These are phyloP conservation scores for Fusarium guadeloupense DNA, from an alignment of 2,329 filamentous ascomycete genomes.

Conservation along the genomic window DNA sequence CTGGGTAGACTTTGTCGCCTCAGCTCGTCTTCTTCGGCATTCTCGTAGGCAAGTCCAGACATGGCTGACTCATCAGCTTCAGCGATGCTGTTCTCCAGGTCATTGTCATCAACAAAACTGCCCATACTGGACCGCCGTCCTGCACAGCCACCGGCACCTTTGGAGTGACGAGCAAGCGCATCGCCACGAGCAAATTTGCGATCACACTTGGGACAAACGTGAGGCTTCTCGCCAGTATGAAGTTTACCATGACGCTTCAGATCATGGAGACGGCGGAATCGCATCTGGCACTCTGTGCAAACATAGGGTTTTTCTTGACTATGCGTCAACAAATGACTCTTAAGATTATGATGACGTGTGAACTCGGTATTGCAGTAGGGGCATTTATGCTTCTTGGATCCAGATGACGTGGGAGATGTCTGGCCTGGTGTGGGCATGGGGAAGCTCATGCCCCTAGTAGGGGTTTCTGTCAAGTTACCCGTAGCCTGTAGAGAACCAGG, in stretches of 20 bases:
- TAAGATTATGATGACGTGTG: slow-evolving; percentile 95
- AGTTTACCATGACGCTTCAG: slow-evolving; percentile 96
- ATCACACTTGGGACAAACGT: slow-evolving; percentile 94
- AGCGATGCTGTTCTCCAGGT: slow-evolving; percentile 63
- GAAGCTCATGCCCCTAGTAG: slow-evolving; percentile 64
- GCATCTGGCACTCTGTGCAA: slow-evolving; percentile 90
- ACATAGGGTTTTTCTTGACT: slow-evolving; percentile 98
- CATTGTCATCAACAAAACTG: slow-evolving; percentile 82
- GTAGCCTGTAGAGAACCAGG: slow-evolving; percentile 60
- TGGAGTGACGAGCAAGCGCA: slow-evolving; percentile 92
- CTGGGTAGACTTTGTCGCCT: slow-evolving; percentile 76
- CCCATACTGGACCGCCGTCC: slow-evolving; percentile 88
- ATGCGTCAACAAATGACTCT: slow-evolving; percentile 95
- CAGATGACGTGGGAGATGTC: slow-evolving; percentile 66
- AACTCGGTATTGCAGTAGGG: slow-evolving; percentile 97
- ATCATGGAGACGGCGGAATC: slow-evolving; percentile 92
- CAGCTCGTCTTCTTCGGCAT: slow-evolving; percentile 68
- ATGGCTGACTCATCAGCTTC: slow-evolving; percentile 66
- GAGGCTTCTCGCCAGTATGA: slow-evolving; percentile 94
- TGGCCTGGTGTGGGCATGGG: slow-evolving; percentile 59
- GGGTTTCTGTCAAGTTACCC: slow-evolving; percentile 55
- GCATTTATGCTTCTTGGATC: slow-evolving; percentile 90
- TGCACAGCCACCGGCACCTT: slow-evolving; percentile 94
- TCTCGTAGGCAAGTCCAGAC: slow-evolving; percentile 65
- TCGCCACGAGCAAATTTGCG: slow-evolving; percentile 95